These are phyloP conservation scores for Eucalyptus erythrocorys DNA, from an alignment of 345 rosid genomes.

Conservation along the genomic window DNA sequence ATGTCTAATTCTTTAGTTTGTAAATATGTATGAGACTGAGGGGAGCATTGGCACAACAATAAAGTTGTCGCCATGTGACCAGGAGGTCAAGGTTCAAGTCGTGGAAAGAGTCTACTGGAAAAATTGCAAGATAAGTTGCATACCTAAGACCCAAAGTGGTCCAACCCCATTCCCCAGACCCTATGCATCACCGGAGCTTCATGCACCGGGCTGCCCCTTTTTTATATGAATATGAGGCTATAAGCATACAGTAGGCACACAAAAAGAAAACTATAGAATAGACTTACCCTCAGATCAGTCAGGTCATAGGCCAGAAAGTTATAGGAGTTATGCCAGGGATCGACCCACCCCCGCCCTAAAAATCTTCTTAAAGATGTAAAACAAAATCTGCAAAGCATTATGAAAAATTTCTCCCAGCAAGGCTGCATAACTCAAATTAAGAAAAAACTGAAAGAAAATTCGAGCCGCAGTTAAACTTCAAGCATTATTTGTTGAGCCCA, in stretches of 20 bases:
- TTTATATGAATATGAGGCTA: not conserved
- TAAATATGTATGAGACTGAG: not conserved
- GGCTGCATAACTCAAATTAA: not conserved
- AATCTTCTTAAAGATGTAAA: not conserved
- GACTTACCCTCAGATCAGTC: not conserved
- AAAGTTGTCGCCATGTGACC: not conserved
- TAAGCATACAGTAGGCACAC: not conserved
- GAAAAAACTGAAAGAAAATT: not conserved
- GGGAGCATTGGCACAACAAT: fast-evolving
- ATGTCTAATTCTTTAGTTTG: fast-evolving
- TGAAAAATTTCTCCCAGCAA: not conserved
- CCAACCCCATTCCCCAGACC: not conserved
- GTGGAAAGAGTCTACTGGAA: not conserved
- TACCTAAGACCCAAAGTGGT: not conserved
- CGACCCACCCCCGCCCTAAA: not conserved
- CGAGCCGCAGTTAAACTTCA: not conserved
- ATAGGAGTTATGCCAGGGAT: not conserved
- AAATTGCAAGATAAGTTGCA: not conserved
- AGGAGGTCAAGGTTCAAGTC: not conserved
- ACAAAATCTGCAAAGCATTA: not conserved
- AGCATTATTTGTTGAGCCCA: not conserved
- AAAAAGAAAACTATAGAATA: not conserved
- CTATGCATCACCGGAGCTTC: not conserved
- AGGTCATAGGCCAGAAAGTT: not conserved
- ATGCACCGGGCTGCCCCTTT: not conserved